Conservation (phyloP, 768 basidiomycete species). For the Boletus tomentosulus region DNA sequence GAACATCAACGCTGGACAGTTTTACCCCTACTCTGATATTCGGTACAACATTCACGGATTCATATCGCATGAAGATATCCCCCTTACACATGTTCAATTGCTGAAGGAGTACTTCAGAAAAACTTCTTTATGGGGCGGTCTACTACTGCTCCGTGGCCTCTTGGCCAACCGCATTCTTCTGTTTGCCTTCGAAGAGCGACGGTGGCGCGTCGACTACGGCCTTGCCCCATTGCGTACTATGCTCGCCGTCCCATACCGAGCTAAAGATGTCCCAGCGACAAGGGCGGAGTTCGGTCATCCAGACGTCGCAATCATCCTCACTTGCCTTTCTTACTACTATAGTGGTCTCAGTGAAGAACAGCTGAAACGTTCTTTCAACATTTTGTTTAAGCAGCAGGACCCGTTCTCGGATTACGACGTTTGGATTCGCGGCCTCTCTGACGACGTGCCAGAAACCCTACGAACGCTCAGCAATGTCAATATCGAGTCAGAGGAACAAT, state of each 20-base stretch:
- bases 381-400: background rate
- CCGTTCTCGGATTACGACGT: background rate
- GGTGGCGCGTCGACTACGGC: conserved; percentile 28
- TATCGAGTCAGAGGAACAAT: background rate
- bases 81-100: background rate
- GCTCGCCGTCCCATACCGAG: conserved; percentile 27
- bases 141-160: conserved; percentile 32
- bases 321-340: conserved; percentile 22
- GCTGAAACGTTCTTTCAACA: background rate
- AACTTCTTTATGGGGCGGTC: conserved; percentile 9
- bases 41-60: conserved; percentile 11
- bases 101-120: background rate
- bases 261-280: conserved; percentile 23
- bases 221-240: conserved; percentile 5
- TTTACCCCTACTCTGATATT: background rate
- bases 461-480: background rate
- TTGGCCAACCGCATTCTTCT: conserved; percentile 20
- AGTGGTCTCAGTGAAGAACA: conserved; percentile 12
- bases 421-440: background rate
- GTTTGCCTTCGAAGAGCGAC: conserved; percentile 17
- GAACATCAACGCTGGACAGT: conserved; percentile 1
- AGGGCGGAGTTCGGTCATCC: conserved; percentile 27
- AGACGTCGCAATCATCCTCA: conserved; percentile 17
- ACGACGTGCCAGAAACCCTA: background rate
- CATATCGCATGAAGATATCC: conserved; percentile 11